Conservation (phyloP, 2,329 filamentous ascomycete genomes). For the Ilyonectria robusta region DNA sequence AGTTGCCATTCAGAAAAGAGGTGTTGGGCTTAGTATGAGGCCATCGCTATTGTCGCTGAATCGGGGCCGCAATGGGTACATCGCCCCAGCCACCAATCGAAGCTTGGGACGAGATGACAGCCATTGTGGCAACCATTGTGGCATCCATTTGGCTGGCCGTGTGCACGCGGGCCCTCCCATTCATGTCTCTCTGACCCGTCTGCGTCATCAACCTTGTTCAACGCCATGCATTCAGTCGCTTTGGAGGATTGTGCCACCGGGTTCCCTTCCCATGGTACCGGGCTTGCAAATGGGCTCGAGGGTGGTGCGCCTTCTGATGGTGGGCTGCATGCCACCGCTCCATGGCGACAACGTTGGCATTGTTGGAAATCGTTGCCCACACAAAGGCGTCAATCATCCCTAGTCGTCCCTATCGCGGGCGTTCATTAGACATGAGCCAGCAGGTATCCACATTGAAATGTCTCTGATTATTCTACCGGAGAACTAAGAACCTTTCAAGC, state of each 20-base stretch:
- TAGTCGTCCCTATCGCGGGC: not conserved
- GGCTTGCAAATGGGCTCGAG: slow-evolving; percentile 18
- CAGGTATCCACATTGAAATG: not conserved
- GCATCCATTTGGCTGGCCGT: not conserved
- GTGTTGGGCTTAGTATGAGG: slow-evolving; percentile 2
- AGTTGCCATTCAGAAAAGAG: not conserved
- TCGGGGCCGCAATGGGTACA: slow-evolving; percentile 6
- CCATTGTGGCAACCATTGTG: not conserved
- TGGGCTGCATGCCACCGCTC: slow-evolving; percentile 7
- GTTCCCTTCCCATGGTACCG: slow-evolving; percentile 22
- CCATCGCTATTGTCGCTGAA: slow-evolving; percentile 8
- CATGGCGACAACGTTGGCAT: slow-evolving; percentile 7
- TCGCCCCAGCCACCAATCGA: slow-evolving; percentile 8
- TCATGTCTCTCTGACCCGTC: slow-evolving; percentile 20
- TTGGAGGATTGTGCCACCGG: slow-evolving; percentile 25
- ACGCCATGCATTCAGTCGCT: slow-evolving; percentile 26
- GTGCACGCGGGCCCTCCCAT: slow-evolving; percentile 25
- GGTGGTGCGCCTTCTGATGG: slow-evolving; percentile 16
- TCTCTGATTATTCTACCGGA: not conserved
- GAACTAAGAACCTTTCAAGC: not conserved
- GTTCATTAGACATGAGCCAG: not conserved
- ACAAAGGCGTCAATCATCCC: not conserved
- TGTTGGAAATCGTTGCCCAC: slow-evolving; percentile 1
- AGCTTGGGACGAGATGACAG: slow-evolving; percentile 9
- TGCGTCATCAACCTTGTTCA: slow-evolving; percentile 28